Evolutionary conservation across 305 asterid species (phyloP), one percentile per base, ranked within the genome.

Genomic region (Solanum chacoense): DNA sequence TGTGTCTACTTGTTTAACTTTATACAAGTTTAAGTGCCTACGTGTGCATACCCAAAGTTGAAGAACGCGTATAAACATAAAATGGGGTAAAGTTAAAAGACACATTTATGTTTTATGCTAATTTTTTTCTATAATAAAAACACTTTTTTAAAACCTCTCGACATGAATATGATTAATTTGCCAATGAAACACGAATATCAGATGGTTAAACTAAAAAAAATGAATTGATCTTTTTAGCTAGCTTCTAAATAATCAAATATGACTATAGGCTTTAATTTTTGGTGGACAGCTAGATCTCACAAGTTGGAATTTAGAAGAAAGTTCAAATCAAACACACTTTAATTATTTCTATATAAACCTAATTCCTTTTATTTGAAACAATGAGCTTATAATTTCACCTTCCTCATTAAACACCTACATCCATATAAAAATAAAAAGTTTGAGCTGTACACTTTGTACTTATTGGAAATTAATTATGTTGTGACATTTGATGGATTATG

Each of bases 261-360:
- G 4, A 32, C 14, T 11, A 16, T 73, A 7, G 26, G 26, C 37
- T 40, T 80, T 26, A 26, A 40, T 80, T 8, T 78, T 55, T 55
- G 74, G 74, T 83, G 87, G 20, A 84, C 73, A 83, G 45, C 74
- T 84, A 55, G 74, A 32, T 31, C 74, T 50, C 87, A 84, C 74
- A 84, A 50, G 40, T 84, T 31, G 45, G 73, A 45, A 50, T 26
- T 31, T 50, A 29, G 12, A 50, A 84, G 87, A 84, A 37, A 50
- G 22, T 50, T 84, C 74, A 84, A 84, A 6, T 22, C 1, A 50
- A 35, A 83, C 86, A 50, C 73, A 83, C 73, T 83, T 83, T 83
- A 32, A 32, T 34, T 34, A 5, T 83, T 29, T 83, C 40, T 83
- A 50, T 42, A 42, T 45, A 83, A 50, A 83, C 42, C 40, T 50